Percentiles rank a stretch among this genome's conserved stretches.
Evolutionary conservation across 768 basidiomycete genomes (phyloP).

Genomic region (Cyathus striatus): DNA sequence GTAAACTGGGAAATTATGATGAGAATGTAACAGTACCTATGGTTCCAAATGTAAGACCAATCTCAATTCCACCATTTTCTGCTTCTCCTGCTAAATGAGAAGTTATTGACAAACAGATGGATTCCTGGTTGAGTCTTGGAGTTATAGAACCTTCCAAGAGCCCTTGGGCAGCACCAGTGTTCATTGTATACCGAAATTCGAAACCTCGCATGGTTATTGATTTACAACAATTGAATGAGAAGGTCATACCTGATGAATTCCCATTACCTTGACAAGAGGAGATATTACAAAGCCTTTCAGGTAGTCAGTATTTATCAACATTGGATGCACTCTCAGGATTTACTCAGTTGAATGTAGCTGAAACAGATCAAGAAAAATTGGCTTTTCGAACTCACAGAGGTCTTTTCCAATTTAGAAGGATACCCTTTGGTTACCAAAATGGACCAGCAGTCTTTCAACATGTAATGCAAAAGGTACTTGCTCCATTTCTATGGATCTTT

Average conservation of each 20-base stretch:
- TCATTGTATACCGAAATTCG: too few relatives aligned
- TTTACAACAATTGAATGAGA: conserved; percentile 19
- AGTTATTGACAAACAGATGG: too few relatives aligned
- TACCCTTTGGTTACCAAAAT: conserved; percentile 33
- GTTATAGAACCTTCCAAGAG: conserved; percentile 33
- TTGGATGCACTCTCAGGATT: too few relatives aligned
- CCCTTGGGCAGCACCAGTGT: conserved; percentile 28
- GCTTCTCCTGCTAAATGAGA: conserved; percentile 21
- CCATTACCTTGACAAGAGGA: too few relatives aligned
- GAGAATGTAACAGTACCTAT: conserved; percentile 17
- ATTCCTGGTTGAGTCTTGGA: conserved; percentile 20
- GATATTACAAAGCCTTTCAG: conserved; percentile 21
- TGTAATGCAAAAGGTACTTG: conserved; percentile 31
- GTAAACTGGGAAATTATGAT: conserved; percentile 19
- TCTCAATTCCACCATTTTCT: conserved; percentile 17
- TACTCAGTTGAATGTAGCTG: conserved; percentile 22
- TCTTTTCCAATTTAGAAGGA: too few relatives aligned
- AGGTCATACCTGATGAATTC: too few relatives aligned
- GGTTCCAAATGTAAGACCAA: conserved; percentile 15
- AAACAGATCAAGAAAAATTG: conserved; percentile 5
- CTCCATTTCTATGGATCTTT: conserved; percentile 31
- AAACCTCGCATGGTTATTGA: conserved; percentile 30
- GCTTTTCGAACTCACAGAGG: conserved; percentile 29
- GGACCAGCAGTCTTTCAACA: too few relatives aligned
- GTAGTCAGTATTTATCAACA: conserved; percentile 23